A percentile compares a stretch with the other conserved stretches of the same genome.
Evolutionary conservation across 2,329 filamentous ascomycete genomes (phyloP).

Genomic region (Arthrobotrys sphaeroides): DNA sequence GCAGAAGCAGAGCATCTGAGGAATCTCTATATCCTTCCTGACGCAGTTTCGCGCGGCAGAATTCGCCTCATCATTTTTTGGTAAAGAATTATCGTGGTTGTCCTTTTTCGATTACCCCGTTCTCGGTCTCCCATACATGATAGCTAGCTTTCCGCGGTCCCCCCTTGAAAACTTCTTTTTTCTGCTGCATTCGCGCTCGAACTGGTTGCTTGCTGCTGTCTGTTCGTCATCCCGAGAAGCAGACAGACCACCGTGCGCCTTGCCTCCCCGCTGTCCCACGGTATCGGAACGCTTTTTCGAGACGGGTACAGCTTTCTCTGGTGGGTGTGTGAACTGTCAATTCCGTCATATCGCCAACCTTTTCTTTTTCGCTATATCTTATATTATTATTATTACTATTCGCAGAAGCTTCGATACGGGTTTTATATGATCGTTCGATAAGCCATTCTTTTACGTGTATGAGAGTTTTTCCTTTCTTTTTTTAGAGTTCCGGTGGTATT

Average conservation of each 20-base stretch:
- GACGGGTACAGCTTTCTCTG: slow-evolving; percentile 4
- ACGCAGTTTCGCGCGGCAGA: not conserved
- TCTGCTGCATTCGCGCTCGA: slow-evolving; percentile 1
- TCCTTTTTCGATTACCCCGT: slow-evolving; percentile 1
- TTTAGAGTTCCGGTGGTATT: no score
- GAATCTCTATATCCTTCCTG: not conserved
- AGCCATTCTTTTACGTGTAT: no score
- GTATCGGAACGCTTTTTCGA: slow-evolving; percentile 29
- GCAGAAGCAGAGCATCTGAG: not conserved
- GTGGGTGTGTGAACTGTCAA: slow-evolving; percentile 8
- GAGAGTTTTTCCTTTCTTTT: no score
- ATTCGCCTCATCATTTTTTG: not conserved
- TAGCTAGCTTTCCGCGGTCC: not conserved
- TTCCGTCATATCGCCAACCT: slow-evolving; percentile 15
- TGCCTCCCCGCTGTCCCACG: slow-evolving; percentile 29
- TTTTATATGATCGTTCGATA: no score
- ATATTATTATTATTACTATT: no score
- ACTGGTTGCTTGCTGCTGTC: not conserved
- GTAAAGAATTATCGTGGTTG: not conserved
- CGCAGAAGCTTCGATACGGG: no score
- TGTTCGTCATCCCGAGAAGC: slow-evolving; percentile 34
- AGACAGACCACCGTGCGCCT: slow-evolving; percentile 24
- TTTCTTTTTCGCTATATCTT: not conserved
- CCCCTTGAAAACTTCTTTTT: not conserved
- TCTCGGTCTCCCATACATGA: not conserved